Evolutionary conservation across 371 early-diverging fungal species (phyloP), one percentile per base, ranked within the genome.

Genomic region (Mortierella sp.): DNA sequence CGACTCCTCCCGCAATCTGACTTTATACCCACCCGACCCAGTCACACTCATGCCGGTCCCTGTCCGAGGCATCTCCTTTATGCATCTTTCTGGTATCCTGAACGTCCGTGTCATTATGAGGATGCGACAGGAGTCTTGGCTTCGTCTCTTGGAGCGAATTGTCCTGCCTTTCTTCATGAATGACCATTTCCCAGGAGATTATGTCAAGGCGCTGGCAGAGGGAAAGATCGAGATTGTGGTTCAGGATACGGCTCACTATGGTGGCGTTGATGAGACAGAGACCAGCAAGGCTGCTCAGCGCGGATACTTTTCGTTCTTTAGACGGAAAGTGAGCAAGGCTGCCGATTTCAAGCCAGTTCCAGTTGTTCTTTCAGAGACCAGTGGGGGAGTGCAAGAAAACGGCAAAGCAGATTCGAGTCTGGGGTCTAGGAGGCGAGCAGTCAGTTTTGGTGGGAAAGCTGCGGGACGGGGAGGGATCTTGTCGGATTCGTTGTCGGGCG

Each of bases 161-260:
- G 49, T 91, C 0, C 88, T 91, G 46, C 93, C 93, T 0, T 93
- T 93, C 82, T 92, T 92, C 71, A 56, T 93, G 63, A 93, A 93
- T 38, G 93, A 93, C 54, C 93, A 93, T 71, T 92, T 93, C 56
- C 92, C 92, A 8, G 89, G 89, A 18, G 93, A 93, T 54, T 93
- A 93, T 74, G 88, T 90, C 51, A 88, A 91, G 54, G 80, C 89
- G n/a, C 75, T 93, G n/a, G 87, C 90, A 68, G 82, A 86, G 38
- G 91, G 91, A 55, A 87, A 84, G 63, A 84, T 91, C 27, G 82
- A 88, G 86, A 84, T 90, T 8, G 89, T 90, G 56, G 84, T 90
- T 72, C 88, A 87, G 51, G 88, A 87, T 12, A 87, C 88, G 48
- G 88, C 84, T 12, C 68, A 58, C 5, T 80, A 73, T 48, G 89